Percentiles rank a stretch among this genome's conserved stretches.
Conservation (phyloP, 495 filamentous ascomycete genomes). For the Annulohypoxylon moriforme region DNA sequence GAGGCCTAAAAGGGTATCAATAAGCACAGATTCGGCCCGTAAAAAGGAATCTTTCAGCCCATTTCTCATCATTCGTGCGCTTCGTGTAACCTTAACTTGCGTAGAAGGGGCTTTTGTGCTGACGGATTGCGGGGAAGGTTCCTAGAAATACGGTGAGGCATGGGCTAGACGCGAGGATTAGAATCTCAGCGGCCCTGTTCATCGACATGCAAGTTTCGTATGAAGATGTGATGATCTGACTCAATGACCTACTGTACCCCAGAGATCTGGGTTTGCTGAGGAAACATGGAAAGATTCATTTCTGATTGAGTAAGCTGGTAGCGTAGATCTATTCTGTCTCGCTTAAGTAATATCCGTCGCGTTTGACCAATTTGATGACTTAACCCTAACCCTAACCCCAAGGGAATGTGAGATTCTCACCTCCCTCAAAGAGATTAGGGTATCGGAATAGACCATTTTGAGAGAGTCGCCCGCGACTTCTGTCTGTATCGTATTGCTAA, state of each 20-base stretch:
- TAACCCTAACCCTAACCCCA: no score
- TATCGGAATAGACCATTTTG: background rate
- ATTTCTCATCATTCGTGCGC: constrained; percentile 16
- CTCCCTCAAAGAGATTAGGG: background rate
- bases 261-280: no score
- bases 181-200: background rate
- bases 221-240: background rate
- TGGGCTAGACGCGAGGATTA: background rate
- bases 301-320: background rate
- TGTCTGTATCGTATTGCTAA: background rate
- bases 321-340: background rate
- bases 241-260: background rate
- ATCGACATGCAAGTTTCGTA: background rate
- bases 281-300: no score
- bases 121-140: constrained; percentile 33
- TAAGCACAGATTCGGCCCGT: no score
- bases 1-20: no score
- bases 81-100: constrained; percentile 5
- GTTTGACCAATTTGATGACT: background rate
- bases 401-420: background rate
- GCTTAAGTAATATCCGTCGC: background rate
- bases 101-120: background rate
- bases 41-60: constrained; percentile 35
- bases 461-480: background rate
- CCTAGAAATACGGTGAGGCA: constrained; percentile 2